Evolutionary conservation across 345 rosid genomes (phyloP), one percentile per base, ranked within the genome.

Genomic region (Hypericum perforatum): DNA sequence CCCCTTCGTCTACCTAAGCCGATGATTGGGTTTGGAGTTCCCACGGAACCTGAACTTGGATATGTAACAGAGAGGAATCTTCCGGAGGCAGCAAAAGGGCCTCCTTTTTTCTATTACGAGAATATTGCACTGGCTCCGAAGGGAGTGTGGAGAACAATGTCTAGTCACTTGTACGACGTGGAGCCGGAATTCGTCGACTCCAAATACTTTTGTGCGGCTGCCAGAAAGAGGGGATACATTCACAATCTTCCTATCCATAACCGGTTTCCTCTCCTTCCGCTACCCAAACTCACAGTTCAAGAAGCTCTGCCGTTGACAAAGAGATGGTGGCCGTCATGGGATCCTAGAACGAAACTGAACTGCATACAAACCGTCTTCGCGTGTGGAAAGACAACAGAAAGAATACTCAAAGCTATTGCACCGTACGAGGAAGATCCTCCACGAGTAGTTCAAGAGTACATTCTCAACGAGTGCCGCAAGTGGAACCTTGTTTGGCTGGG

Each of bases 401-500:
- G 86, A 73, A 85, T 91, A 9, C 84, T 87, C 7, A 52, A 60
- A 60, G 82, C 84, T 2, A 61, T 91, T 39, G 92, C 82, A 62
- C 16, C 63, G 8, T 54, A 55, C 38, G 76, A 44, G 5, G 83
- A 70, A 12, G 87, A 81, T 7, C 96, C 96, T 6, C 82, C 90
- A 7, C 12, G 15, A 13, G 11, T 10, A 5, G 68, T 77, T 37
- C 92, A 78, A 48, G 81, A 58, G 57, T 80, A 11, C 49, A 86
- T 92, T 16, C 60, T 87, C 4, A 73, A 88, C 3, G 76, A 87
- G 52, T 81, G 96, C 64, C 70, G 80, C 11, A 92, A 69, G 61
- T 92, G 98, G 98, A 92, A 92, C 46, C 68, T 91, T 9, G 94
- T 91, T 0, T 91, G 96, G 98, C 96, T 91, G 43, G 98, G 98